A percentile compares a stretch with the other conserved stretches of the same genome.
Conservation (phyloP, 2,329 filamentous ascomycete genomes). For the Tolypocladium amazonense region DNA sequence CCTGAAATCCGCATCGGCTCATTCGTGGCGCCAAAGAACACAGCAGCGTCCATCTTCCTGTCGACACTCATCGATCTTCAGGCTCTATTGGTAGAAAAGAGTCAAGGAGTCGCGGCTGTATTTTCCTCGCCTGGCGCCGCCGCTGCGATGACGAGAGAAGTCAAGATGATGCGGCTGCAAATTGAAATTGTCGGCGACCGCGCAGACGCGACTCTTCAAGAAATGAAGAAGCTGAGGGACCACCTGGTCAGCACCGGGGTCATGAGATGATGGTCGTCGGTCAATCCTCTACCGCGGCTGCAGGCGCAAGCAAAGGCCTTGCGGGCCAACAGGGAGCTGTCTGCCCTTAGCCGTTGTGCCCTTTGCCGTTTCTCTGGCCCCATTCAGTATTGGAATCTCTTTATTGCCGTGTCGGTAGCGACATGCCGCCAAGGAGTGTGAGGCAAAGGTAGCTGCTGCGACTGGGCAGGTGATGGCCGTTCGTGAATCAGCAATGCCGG, state of each 20-base stretch:
- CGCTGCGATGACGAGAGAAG: constrained; percentile 5
- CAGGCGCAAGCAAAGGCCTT: not conserved
- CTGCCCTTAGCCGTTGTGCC: too few relatives aligned
- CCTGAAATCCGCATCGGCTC: constrained; percentile 30
- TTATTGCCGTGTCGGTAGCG: too few relatives aligned
- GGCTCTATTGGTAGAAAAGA: constrained; percentile 8
- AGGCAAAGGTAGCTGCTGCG: too few relatives aligned
- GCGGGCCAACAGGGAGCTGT: not conserved
- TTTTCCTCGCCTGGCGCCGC: constrained; percentile 4
- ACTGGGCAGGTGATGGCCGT: too few relatives aligned
- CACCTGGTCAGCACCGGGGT: not conserved
- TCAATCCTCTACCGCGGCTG: not conserved
- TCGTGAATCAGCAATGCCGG: too few relatives aligned
- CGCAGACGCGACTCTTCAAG: not conserved
- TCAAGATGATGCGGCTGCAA: constrained; percentile 13
- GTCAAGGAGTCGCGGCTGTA: constrained; percentile 5
- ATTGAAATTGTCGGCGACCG: not conserved
- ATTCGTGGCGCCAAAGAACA: constrained; percentile 20
- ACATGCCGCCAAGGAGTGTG: too few relatives aligned
- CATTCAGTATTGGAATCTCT: too few relatives aligned
- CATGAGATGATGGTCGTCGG: not conserved
- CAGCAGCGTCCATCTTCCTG: constrained; percentile 21
- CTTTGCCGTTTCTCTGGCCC: too few relatives aligned
- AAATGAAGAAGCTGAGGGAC: not conserved
- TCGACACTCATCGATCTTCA: constrained; percentile 21